Evolutionary conservation across 768 basidiomycete genomes (phyloP).

Genomic region (Russula sp.): DNA sequence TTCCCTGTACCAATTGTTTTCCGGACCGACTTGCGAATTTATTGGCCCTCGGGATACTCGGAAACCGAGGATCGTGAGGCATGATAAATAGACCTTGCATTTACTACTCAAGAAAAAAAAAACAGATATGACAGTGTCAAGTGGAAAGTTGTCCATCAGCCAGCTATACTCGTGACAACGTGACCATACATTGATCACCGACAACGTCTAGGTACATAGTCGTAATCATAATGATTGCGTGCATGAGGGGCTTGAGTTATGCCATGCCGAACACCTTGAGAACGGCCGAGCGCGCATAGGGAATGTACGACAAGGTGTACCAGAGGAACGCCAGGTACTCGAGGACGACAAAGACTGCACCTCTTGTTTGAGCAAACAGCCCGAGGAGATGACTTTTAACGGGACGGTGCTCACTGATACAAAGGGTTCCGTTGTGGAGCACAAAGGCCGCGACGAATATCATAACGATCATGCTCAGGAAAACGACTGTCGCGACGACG

Average conservation of each 20-base stretch:
- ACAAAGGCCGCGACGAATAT: conserved; percentile 87
- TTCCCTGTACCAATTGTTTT: background rate
- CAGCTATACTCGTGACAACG: conserved; percentile 9
- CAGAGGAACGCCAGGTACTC: conserved; percentile 90
- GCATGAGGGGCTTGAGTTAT: conserved; percentile 11
- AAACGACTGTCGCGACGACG: conserved; percentile 69
- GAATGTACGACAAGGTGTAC: conserved; percentile 86
- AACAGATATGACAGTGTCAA: background rate
- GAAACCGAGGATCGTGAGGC: background rate
- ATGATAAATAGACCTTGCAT: conserved; percentile 4
- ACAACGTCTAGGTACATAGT: background rate
- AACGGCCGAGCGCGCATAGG: conserved; percentile 77
- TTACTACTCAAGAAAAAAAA: background rate
- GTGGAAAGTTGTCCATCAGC: background rate
- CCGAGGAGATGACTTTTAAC: background rate
- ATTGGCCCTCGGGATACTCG: background rate
- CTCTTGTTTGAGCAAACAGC: conserved; percentile 1
- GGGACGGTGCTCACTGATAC: conserved; percentile 48
- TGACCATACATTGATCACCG: background rate
- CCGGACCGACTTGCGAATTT: background rate
- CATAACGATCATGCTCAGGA: conserved; percentile 72
- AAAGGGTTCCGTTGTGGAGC: conserved; percentile 56
- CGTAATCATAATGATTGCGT: background rate
- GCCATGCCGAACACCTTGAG: conserved; percentile 53
- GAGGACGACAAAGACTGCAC: conserved; percentile 74